Base-by-base conservation (phyloP, 495 filamentous ascomycete species). In the Ascobolus immersus region DNA sequence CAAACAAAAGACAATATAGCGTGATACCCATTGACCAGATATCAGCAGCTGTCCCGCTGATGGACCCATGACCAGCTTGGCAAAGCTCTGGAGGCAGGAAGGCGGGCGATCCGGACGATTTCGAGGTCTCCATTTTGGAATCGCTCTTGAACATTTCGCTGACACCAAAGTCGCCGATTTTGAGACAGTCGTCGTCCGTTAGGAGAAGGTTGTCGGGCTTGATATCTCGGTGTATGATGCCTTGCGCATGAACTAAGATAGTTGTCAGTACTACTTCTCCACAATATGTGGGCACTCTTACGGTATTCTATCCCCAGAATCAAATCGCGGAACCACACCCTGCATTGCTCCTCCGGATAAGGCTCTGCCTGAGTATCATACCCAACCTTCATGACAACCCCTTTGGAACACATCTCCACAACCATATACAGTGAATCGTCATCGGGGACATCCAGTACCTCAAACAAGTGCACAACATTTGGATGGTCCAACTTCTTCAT, bases 1-100 rank as follows among this genome's bases (percentile, higher is more conserved):
- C 86, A 50, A 86, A 96, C 26, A 76, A 64, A 14, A 96, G 61
- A 50, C 86, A 96, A 48, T 90, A 94, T 9, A 96, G 55, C 1
- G 82, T 84, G 2, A 93, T 73, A 5, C 86, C 86, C 89, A 96
- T 96, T 0, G 89, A 91, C 86, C 86, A 96, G 19, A 94, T 75
- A 55, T 96, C 86, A 5, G 80, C 79, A 3, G 86, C 80, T 45
- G 66, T 77, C 15, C 86, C 86, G 3, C 73, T 77, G 1, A 94
- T 71, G 42, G 80, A 69, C 8, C 84, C 84, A 49, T 93, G 86
- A 36, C 67, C 82, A 5, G 69, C 71, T 22, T 86, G 69, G 45
- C 86, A 96, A 17, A 96, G 52, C 52, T 96, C 86, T 2, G 86
- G 86, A 0, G 86, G 80, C 22, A 94, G 61, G 49, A 96, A 96